Evolutionary conservation across 495 filamentous ascomycete species (phyloP).

Genomic region (Lichenothelia convexa): DNA sequence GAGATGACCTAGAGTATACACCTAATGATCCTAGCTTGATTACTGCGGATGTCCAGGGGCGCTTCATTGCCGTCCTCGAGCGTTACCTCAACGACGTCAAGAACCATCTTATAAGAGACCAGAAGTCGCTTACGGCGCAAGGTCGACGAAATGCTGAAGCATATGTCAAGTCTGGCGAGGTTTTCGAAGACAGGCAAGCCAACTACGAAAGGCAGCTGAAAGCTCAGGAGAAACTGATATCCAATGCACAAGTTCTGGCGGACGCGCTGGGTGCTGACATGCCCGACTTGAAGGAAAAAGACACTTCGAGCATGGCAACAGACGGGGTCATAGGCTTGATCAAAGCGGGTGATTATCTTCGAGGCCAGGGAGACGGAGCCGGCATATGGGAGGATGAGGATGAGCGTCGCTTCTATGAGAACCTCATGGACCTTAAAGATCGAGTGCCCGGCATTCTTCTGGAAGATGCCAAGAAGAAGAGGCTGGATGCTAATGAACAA

Average conservation of each 20-base stretch:
- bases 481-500: conserved; percentile 35
- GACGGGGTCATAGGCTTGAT: conserved; percentile 79
- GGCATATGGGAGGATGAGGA: conserved; percentile 99
- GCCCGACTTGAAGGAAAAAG: conserved; percentile 77
- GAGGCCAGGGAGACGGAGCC: conserved; percentile 75
- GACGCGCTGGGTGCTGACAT: conserved; percentile 84
- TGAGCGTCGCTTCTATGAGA: conserved; percentile 94
- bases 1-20: conserved; percentile 23
- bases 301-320: conserved; percentile 39
- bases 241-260: conserved; percentile 80
- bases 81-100: conserved; percentile 92
- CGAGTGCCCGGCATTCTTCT: conserved; percentile 85
- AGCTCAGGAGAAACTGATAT: conserved; percentile 71
- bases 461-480: conserved; percentile 94
- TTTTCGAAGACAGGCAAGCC: conserved; percentile 93
- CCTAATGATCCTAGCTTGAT: conserved; percentile 54
- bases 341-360: conserved; percentile 82
- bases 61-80: conserved; percentile 73
- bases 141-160: conserved; percentile 90
- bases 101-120: conserved; percentile 68
- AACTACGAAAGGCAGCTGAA: conserved; percentile 90
- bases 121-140: conserved; percentile 66
- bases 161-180: conserved; percentile 95
- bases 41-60: conserved; percentile 56
- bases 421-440: conserved; percentile 83